phyloP scores from a whole-genome alignment of 2,329 filamentous ascomycete genomes.

The Rosellinia necatrix region DNA sequence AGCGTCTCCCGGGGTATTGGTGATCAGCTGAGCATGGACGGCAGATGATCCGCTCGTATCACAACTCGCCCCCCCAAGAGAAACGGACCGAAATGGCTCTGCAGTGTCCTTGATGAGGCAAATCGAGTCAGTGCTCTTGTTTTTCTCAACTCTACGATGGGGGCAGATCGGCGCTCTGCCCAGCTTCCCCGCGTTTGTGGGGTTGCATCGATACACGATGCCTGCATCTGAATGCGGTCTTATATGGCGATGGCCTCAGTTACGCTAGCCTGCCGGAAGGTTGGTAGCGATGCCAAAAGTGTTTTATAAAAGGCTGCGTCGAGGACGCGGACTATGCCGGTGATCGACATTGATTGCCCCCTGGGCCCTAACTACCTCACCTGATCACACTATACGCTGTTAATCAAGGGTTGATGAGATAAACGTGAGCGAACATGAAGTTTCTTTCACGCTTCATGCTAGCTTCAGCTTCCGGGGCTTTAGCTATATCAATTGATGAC shows the following conservation, averaged over 20 bases:
- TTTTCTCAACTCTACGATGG: slow-evolving; percentile 4
- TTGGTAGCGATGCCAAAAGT: too few species aligned
- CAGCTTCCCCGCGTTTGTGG: slow-evolving; percentile 18
- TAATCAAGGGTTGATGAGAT: not conserved
- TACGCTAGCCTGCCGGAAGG: not conserved
- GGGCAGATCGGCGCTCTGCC: slow-evolving; percentile 9
- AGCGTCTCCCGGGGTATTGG: not conserved
- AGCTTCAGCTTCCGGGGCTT: slow-evolving; percentile 11
- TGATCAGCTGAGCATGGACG: not conserved
- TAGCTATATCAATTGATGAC: slow-evolving; percentile 26
- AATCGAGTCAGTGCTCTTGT: slow-evolving; percentile 1
- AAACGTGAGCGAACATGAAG: slow-evolving; percentile 14
- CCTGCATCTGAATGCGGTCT: not conserved
- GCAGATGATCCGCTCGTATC: not conserved
- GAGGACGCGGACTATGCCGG: not conserved
- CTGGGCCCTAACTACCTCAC: too few species aligned
- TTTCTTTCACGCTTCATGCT: slow-evolving; percentile 11
- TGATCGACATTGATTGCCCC: not conserved
- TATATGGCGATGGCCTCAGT: slow-evolving; percentile 9
- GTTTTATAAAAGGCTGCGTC: slow-evolving; percentile 6
- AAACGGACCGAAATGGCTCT: slow-evolving; percentile 15
- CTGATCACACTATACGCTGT: not conserved
- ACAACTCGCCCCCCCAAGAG: not conserved
- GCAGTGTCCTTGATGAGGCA: not conserved
- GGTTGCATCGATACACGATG: slow-evolving; percentile 16